phyloP scores from a whole-genome alignment of 805 yeast genomes.

The Scheffersomyces ergatensis region DNA sequence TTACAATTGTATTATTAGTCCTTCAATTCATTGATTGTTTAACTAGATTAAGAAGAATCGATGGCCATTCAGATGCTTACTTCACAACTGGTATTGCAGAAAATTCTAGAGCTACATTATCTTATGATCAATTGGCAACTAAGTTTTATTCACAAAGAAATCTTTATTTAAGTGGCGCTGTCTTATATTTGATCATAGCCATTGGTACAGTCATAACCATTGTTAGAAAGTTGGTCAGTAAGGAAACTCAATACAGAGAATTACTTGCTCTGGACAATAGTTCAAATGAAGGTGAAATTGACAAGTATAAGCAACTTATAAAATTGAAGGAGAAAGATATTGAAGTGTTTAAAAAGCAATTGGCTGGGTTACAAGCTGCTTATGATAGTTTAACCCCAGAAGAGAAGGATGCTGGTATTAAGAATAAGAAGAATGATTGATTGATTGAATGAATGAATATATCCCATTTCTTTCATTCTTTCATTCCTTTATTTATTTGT shows the following conservation, averaged over 20 bases:
- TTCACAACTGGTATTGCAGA: constrained; percentile 11
- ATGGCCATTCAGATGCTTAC: constrained; percentile 18
- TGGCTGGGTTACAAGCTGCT: constrained; percentile 47
- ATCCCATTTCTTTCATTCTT: too few species aligned
- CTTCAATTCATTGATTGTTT: constrained; percentile 56
- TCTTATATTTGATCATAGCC: constrained; percentile 52
- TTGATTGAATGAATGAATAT: too few species aligned
- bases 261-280: constrained; percentile 9
- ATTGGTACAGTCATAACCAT: constrained; percentile 54
- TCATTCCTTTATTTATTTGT: too few species aligned
- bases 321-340: constrained; percentile 42
- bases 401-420: too few species aligned
- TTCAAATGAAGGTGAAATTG: constrained; percentile 23
- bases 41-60: constrained; percentile 34
- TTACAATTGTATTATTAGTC: constrained; percentile 41
- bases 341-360: constrained; percentile 47
- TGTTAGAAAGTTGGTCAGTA: constrained; percentile 50
- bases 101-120: constrained; percentile 19
- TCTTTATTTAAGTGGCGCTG: constrained; percentile 61
- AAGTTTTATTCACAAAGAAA: constrained; percentile 65
- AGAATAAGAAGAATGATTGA: too few species aligned
- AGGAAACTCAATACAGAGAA: constrained; percentile 29
- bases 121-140: constrained; percentile 53
- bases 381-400: constrained; percentile 39
- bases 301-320: constrained; percentile 34